Base-by-base conservation (phyloP, 352 stramenopile species). In the Phytophthora ohioensis region DNA sequence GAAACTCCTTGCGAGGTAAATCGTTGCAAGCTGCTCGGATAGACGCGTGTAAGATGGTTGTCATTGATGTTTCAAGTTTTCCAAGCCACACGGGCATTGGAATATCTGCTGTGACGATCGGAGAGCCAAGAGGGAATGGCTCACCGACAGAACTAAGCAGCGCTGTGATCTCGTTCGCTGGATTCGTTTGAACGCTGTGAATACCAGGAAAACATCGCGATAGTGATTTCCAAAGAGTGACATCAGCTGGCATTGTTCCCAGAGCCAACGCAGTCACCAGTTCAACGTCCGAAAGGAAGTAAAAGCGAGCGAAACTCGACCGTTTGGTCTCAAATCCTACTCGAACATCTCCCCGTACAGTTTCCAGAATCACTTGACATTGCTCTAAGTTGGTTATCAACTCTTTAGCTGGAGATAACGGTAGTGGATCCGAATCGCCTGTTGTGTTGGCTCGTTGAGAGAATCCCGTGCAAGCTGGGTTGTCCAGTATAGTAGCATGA, bases 1-100 rank as follows among this genome's bases (percentile, higher is more conserved):
- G 84, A 63, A 95, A 95, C 34, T 93, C 88, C 61, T 95, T 94
- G 4, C 85, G 79, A 17, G 73, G 60, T n/a, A 84, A 67, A 63
- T 95, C 88, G 10, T 71, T 88, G 11, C 87, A 75, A 13, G 88
- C 79, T 2, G 84, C 83, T 3, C 86, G 82, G 5, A 89, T 79
- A 5, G 78, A 89, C 4, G 87, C 88, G 38, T 95, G 86, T 1
- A 95, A 41, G 3, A 91, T 89, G 43, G 84, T 93, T 35, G 66
- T 65, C 69, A 92, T 90, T 0, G 81, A 67, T 0, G 75, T 68
- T 42, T 95, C 88, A n/a, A 95, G 45, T 47, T 91, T 91, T 5
- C 36, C 15, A 9, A 95, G 62, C 84, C 88, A 95, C 5, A 35
- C 61, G 0, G 67, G 49, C n/a, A 90, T 78, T 15, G 69, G 58